Evolutionary conservation across 169 alveolate genomes (phyloP).

Genomic region (Eimeria sp.): DNA sequence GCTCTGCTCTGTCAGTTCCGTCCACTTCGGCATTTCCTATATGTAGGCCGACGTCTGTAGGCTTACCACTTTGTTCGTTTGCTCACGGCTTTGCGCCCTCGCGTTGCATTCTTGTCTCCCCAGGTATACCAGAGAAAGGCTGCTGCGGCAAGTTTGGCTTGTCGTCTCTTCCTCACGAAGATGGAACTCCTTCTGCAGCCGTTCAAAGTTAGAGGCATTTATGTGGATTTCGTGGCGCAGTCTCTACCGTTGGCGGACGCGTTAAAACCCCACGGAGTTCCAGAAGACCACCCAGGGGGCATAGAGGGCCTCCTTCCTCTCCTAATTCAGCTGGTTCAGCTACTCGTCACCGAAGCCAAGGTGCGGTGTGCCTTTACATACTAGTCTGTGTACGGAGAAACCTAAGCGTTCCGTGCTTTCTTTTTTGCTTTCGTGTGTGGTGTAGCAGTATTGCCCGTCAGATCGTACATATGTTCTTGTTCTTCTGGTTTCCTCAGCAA

Average conservation of each 20-base stretch:
- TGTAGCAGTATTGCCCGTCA: neutral
- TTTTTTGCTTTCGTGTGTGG: neutral
- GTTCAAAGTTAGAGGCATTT: slow-evolving; percentile 30
- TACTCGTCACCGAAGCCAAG: slow-evolving; percentile 73
- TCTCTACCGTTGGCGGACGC: neutral
- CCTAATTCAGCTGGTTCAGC: slow-evolving; percentile 74
- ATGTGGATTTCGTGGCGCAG: slow-evolving; percentile 38
- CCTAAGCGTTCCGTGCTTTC: neutral
- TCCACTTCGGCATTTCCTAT: neutral
- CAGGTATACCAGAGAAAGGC: slow-evolving; percentile 79
- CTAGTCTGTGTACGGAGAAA: neutral
- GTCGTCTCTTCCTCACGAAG: slow-evolving; percentile 77
- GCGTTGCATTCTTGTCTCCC: neutral
- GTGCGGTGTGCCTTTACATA: slow-evolving; percentile 19
- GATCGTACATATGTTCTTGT: slow-evolving; percentile 6
- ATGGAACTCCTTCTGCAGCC: slow-evolving; percentile 76
- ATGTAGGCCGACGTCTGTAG: neutral
- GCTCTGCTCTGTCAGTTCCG: neutral
- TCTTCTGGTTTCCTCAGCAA: slow-evolving; percentile 31
- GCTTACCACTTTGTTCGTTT: neutral
- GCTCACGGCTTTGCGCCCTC: neutral
- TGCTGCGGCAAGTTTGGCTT: slow-evolving; percentile 81
- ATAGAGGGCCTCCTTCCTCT: slow-evolving; percentile 72
- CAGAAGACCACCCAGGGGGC: slow-evolving; percentile 65
- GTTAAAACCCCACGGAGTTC: neutral